Conservation (phyloP, 140 eudicot species). For the Erigeron philadelphicus region DNA sequence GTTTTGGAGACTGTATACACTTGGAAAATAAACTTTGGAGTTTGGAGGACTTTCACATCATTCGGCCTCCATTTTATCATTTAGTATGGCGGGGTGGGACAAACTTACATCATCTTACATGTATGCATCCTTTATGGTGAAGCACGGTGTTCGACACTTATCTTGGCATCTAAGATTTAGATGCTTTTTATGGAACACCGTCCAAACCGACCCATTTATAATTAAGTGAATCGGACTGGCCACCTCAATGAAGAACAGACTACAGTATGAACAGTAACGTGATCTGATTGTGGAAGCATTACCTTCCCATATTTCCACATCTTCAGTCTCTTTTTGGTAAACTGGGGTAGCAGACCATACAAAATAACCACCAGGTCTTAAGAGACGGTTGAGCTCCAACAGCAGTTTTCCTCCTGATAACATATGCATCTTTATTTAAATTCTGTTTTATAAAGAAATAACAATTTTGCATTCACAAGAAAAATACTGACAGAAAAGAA, state of each 20-base stretch:
- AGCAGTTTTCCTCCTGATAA: conserved; percentile 51
- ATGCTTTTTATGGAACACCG: neutral
- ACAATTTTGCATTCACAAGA: neutral
- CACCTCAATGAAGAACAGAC: conserved; percentile 1
- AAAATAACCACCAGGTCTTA: conserved; percentile 52
- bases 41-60: too few species aligned
- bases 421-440: neutral
- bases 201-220: neutral
- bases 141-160: too few species aligned
- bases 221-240: neutral
- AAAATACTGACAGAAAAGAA: neutral
- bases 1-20: neutral
- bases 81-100: too few species aligned
- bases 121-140: too few species aligned
- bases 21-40: neutral
- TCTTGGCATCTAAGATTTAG: too few species aligned
- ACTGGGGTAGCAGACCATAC: conserved; percentile 62
- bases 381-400: conserved; percentile 47
- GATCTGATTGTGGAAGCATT: neutral
- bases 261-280: neutral
- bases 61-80: too few species aligned
- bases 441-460: conserved; percentile 8
- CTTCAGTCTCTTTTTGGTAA: conserved; percentile 34
- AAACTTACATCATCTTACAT: too few species aligned
- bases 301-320: conserved; percentile 54